Evolutionary conservation across 2,329 filamentous ascomycete species (phyloP).

Genomic region (Fusarium devonianum): DNA sequence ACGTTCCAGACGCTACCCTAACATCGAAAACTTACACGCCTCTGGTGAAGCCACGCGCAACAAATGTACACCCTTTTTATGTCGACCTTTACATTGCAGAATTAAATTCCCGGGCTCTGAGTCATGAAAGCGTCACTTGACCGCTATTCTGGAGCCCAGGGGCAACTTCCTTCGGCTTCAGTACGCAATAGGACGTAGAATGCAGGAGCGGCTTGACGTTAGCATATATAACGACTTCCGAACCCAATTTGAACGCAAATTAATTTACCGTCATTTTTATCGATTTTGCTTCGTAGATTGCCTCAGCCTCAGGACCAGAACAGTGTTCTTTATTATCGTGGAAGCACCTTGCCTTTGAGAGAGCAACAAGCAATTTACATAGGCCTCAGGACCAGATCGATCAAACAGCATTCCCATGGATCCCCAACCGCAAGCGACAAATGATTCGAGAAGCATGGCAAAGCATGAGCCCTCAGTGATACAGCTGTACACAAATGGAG

Average conservation of each 20-base stretch:
- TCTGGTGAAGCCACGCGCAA: neutral
- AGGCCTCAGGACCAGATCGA: too few species aligned
- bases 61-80: neutral
- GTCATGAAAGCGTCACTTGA: slow-evolving; percentile 6
- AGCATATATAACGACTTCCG: too few species aligned
- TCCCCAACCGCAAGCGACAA: neutral
- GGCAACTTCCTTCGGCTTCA: neutral
- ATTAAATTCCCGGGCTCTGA: neutral
- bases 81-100: neutral
- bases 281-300: too few species aligned
- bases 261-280: too few species aligned
- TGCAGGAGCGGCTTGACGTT: too few species aligned
- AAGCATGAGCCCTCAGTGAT: neutral
- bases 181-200: too few species aligned
- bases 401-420: neutral
- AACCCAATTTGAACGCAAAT: too few species aligned
- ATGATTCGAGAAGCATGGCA: neutral
- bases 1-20: neutral
- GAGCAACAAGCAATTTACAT: too few species aligned
- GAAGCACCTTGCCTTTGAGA: too few species aligned
- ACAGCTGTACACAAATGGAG: slow-evolving; percentile 1
- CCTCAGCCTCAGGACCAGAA: too few species aligned
- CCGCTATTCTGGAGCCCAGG: too few species aligned
- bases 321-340: too few species aligned
- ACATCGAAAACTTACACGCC: slow-evolving; percentile 5